These are phyloP conservation scores for Panellus pusillus DNA, from an alignment of 768 basidiomycete species.

Conservation along the genomic window DNA sequence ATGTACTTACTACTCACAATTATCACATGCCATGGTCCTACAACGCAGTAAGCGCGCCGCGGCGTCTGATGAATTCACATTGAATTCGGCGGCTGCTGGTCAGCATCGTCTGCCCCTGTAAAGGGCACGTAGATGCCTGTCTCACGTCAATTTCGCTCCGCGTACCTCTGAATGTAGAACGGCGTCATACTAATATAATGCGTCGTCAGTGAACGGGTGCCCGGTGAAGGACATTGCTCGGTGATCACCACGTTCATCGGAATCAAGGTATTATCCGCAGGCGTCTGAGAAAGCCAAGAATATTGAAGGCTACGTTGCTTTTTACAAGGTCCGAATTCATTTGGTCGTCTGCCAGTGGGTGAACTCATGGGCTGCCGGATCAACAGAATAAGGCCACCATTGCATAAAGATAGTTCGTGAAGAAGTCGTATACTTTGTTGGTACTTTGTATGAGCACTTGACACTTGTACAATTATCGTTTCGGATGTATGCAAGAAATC, in stretches of 20 bases:
- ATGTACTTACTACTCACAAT: neutral
- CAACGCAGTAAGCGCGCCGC: constrained; percentile 43
- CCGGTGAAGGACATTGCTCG: constrained; percentile 63
- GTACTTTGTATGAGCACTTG: constrained; percentile 1
- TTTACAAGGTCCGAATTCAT: constrained; percentile 58
- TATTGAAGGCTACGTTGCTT: constrained; percentile 70
- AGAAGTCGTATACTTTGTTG: neutral
- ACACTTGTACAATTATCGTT: constrained; percentile 9
- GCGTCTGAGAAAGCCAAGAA: constrained; percentile 55
- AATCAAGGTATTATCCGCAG: constrained; percentile 64
- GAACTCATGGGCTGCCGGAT: neutral
- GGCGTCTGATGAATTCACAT: neutral
- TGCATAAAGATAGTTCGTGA: constrained; percentile 16
- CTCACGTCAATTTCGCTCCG: neutral
- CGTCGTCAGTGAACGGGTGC: constrained; percentile 45
- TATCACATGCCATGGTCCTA: neutral
- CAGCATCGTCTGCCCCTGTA: constrained; percentile 67
- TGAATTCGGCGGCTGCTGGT: neutral
- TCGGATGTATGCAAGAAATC: constrained; percentile 7
- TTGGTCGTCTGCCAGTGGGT: constrained; percentile 20
- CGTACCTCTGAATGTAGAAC: constrained; percentile 34
- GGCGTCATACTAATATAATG: constrained; percentile 70
- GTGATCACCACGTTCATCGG: constrained; percentile 34
- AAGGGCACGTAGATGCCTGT: constrained; percentile 49
- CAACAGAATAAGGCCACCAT: constrained; percentile 41